phyloP scores from a whole-genome alignment of 331 rosid species.

The Cydonia oblonga region DNA sequence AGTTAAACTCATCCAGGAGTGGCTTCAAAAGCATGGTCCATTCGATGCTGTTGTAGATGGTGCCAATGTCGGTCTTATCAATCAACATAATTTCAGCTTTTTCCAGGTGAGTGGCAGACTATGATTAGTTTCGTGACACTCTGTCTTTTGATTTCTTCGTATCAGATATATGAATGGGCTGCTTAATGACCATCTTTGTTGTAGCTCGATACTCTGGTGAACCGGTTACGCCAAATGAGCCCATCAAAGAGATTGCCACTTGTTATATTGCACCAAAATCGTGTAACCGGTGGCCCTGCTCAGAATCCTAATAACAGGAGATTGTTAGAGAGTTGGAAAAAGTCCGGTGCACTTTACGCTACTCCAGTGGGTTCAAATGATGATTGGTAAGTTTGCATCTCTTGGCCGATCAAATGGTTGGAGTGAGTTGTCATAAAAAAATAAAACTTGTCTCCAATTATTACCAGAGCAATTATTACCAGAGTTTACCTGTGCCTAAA shows the following conservation, averaged over 20 bases:
- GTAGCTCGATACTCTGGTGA: conserved; percentile 59
- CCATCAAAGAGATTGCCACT: conserved; percentile 77
- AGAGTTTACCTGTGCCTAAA: conserved; percentile 1
- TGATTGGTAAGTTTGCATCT: conserved; percentile 56
- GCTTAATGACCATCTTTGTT: conserved; percentile 23
- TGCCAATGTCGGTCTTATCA: conserved; percentile 63
- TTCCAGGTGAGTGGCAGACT: conserved; percentile 38
- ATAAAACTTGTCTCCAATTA: neutral
- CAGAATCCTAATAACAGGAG: conserved; percentile 48
- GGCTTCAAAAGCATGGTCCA: conserved; percentile 75
- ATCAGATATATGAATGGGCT: conserved; percentile 1
- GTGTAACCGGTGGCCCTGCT: conserved; percentile 65
- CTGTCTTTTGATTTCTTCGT: neutral
- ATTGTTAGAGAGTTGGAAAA: conserved; percentile 60
- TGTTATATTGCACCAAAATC: conserved; percentile 65
- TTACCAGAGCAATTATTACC: neutral
- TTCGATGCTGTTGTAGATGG: conserved; percentile 89
- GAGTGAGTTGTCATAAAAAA: neutral
- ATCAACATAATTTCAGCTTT: conserved; percentile 42
- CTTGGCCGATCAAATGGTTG: neutral
- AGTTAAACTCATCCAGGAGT: conserved; percentile 56
- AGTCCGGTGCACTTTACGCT: conserved; percentile 54
- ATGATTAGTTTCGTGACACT: neutral
- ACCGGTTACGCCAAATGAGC: conserved; percentile 48
- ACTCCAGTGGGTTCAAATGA: conserved; percentile 86